Evolutionary conservation across 2,329 filamentous ascomycete genomes (phyloP).

Genomic region (Phoma sp.): DNA sequence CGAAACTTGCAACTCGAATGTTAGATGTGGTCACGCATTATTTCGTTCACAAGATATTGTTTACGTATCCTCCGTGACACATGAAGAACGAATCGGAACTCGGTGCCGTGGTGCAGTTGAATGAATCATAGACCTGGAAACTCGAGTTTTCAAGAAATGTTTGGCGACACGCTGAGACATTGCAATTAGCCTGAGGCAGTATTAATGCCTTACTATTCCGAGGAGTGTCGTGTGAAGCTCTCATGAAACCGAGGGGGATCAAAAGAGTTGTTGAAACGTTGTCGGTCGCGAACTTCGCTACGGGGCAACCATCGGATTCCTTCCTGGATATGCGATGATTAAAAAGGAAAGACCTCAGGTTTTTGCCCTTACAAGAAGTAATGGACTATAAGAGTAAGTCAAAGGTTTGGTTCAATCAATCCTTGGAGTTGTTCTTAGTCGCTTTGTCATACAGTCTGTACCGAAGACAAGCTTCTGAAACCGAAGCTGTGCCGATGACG

Average conservation of each 20-base stretch:
- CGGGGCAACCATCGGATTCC: background rate
- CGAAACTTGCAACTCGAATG: too few species aligned
- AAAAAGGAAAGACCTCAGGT: background rate
- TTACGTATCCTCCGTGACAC: too few species aligned
- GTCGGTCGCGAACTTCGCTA: constrained; percentile 4
- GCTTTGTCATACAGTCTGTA: constrained; percentile 11
- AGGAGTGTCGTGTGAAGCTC: constrained; percentile 21
- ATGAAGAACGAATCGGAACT: too few species aligned
- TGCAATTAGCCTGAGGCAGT: constrained; percentile 14
- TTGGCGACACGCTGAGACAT: background rate
- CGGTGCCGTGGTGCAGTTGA: background rate
- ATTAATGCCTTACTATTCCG: constrained; percentile 5
- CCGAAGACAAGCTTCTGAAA: constrained; percentile 9
- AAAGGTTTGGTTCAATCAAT: background rate
- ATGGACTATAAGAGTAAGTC: background rate
- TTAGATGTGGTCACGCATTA: too few species aligned
- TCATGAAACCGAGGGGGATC: constrained; percentile 33
- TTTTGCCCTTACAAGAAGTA: background rate
- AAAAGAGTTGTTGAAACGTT: constrained; percentile 23
- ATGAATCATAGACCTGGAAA: background rate
- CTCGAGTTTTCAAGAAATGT: background rate
- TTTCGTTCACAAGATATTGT: too few species aligned
- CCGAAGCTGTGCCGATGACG: constrained; percentile 26
- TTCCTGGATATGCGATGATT: background rate
- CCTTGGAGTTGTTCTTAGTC: constrained; percentile 15